These are phyloP conservation scores for Penicillium sp. DNA, from an alignment of 2,329 filamentous ascomycete genomes.

Conservation along the genomic window DNA sequence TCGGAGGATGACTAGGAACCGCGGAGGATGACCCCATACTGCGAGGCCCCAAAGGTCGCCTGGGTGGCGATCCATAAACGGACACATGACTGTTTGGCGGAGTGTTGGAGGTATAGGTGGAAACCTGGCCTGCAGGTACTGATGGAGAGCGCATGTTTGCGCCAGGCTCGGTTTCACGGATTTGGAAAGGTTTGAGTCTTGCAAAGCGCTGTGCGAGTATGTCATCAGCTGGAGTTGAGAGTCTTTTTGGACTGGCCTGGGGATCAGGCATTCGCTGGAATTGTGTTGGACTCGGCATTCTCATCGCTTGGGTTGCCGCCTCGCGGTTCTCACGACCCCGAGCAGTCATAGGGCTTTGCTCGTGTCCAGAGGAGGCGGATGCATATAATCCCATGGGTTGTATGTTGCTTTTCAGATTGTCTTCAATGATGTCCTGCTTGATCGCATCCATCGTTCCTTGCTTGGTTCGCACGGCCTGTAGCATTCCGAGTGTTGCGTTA, in stretches of 20 bases:
- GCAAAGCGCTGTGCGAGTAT: constrained; percentile 45
- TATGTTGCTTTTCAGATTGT: constrained; percentile 33
- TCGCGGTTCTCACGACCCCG: constrained; percentile 27
- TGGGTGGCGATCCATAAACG: constrained; percentile 22
- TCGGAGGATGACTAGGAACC: constrained; percentile 43
- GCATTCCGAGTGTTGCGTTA: constrained; percentile 8
- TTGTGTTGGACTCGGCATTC: constrained; percentile 44
- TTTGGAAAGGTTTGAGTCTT: constrained; percentile 32
- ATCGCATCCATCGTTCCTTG: constrained; percentile 44
- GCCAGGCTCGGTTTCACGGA: constrained; percentile 1
- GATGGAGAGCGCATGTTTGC: constrained; percentile 4
- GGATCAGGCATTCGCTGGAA: constrained; percentile 32
- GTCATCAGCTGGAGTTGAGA: constrained; percentile 35
- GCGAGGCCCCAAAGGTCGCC: constrained; percentile 44
- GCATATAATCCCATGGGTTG: constrained; percentile 23
- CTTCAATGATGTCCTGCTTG: constrained; percentile 42
- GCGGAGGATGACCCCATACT: constrained; percentile 40
- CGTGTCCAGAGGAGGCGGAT: constrained; percentile 10
- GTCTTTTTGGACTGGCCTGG: constrained; percentile 23
- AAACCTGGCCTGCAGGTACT: constrained; percentile 16
- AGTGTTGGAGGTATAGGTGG: constrained; percentile 17
- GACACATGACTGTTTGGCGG: constrained; percentile 12
- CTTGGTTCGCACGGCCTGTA: constrained; percentile 40
- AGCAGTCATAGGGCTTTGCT: constrained; percentile 6
- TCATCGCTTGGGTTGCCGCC: constrained; percentile 19